A percentile compares a stretch with the other conserved stretches of the same genome.
These are phyloP conservation scores for Globisporangium radiosum DNA, from an alignment of 352 stramenopile genomes.

Conservation along the genomic window DNA sequence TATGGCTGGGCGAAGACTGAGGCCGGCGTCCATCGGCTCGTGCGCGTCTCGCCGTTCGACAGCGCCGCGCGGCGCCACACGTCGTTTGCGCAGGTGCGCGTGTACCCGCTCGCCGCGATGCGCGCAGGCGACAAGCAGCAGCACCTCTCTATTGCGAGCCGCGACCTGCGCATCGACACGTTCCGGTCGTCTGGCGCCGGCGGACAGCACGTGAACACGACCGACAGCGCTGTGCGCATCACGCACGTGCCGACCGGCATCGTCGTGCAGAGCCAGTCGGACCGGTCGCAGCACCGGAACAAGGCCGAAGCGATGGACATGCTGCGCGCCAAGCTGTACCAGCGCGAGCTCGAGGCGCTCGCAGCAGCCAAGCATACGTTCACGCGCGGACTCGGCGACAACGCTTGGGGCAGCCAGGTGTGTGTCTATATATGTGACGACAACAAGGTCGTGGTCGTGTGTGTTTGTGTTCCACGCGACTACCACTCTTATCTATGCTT, in stretches of 20 bases:
- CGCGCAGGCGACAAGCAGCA: constrained; percentile 20
- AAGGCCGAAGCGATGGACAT: constrained; percentile 90
- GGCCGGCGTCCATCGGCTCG: constrained; percentile 93
- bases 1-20: constrained; percentile 94
- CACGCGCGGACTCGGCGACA: constrained; percentile 63
- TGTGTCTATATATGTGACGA: constrained; percentile 15
- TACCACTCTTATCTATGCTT: too few species aligned
- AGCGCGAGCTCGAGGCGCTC: constrained; percentile 58
- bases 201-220: constrained; percentile 97
- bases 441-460: too few species aligned
- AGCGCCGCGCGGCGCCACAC: constrained; percentile 90
- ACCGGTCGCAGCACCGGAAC: constrained; percentile 93
- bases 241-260: constrained; percentile 93
- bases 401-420: constrained; percentile 61
- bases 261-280: constrained; percentile 91
- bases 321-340: constrained; percentile 62
- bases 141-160: constrained; percentile 25
- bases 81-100: constrained; percentile 90
- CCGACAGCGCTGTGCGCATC: constrained; percentile 94
- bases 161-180: constrained; percentile 92
- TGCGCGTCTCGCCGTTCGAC: constrained; percentile 95
- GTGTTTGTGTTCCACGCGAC: too few species aligned
- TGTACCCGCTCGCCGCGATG: constrained; percentile 56
- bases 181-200: constrained; percentile 91
- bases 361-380: constrained; percentile 40